These are phyloP conservation scores for Phytopythium vexans DNA, from an alignment of 352 stramenopile genomes.

Conservation along the genomic window DNA sequence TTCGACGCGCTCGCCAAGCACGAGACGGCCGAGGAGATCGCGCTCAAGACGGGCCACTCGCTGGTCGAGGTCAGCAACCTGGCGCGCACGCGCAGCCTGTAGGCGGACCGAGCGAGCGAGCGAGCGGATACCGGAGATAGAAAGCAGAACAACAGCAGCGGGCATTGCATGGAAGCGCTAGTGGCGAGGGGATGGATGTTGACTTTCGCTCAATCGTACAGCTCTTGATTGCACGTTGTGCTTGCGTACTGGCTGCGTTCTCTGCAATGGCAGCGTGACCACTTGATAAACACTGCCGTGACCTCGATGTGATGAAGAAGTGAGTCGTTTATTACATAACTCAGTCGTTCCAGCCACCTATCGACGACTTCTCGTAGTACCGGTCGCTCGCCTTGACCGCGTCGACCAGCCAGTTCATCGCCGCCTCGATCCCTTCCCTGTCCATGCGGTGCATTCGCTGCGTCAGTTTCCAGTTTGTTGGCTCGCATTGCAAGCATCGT, in stretches of 20 bases:
- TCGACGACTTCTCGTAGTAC: conserved; percentile 44
- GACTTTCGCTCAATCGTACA: too few species aligned
- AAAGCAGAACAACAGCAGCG: too few species aligned
- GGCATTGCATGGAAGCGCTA: too few species aligned
- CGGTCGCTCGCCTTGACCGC: conserved; percentile 68
- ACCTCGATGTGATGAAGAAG: conserved; percentile 22
- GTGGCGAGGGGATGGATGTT: too few species aligned
- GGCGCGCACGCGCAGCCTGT: conserved; percentile 67
- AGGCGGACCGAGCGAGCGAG: conserved; percentile 10
- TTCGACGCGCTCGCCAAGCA: conserved; percentile 94
- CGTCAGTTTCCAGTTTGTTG: not conserved
- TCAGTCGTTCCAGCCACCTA: conserved; percentile 14
- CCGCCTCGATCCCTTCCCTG: conserved; percentile 63
- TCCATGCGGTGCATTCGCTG: conserved; percentile 1
- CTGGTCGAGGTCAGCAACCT: conserved; percentile 80
- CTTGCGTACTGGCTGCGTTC: not conserved
- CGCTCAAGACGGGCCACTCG: conserved; percentile 89
- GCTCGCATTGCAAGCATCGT: not conserved
- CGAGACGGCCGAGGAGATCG: conserved; percentile 92
- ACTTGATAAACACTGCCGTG: too few species aligned
- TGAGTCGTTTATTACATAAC: conserved; percentile 8
- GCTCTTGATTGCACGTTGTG: too few species aligned
- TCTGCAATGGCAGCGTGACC: not conserved
- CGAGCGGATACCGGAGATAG: not conserved
- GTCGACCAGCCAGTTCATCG: conserved; percentile 74